Evolutionary conservation across 306 rosid genomes (phyloP).

Genomic region (Fagus crenata): DNA sequence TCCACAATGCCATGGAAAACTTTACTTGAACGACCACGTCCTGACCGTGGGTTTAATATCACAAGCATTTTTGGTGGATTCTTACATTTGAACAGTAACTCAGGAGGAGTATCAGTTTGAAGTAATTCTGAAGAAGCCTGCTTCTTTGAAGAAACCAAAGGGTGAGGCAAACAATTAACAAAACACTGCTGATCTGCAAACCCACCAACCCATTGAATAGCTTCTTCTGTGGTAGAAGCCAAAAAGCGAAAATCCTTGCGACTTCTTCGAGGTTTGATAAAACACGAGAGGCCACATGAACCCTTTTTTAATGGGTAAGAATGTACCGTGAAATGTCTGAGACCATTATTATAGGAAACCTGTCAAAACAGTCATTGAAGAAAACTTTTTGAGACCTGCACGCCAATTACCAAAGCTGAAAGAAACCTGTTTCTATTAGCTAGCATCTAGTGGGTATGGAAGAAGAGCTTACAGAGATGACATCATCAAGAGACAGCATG

Average conservation of each 20-base stretch:
- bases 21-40: slow-evolving; percentile 95
- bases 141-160: slow-evolving; percentile 87
- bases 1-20: slow-evolving; percentile 83
- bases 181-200: slow-evolving; percentile 97
- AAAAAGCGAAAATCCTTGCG: slow-evolving; percentile 77
- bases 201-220: slow-evolving; percentile 95
- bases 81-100: slow-evolving; percentile 89
- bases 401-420: slow-evolving; percentile 21
- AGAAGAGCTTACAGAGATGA: slow-evolving; percentile 78
- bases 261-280: slow-evolving; percentile 65
- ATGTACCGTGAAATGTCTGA: slow-evolving; percentile 90
- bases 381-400: slow-evolving; percentile 30
- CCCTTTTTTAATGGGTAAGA: slow-evolving; percentile 74
- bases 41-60: slow-evolving; percentile 93
- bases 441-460: slow-evolving; percentile 31
- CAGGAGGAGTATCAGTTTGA: slow-evolving; percentile 86
- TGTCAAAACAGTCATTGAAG: slow-evolving; percentile 45
- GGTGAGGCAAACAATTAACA: slow-evolving; percentile 93
- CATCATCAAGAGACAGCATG: slow-evolving; percentile 71
- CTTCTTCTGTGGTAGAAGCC: slow-evolving; percentile 84
- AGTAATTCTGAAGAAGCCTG: slow-evolving; percentile 90
- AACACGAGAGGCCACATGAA: slow-evolving; percentile 77
- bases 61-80: slow-evolving; percentile 94
- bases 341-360: slow-evolving; percentile 93
- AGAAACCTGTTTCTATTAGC: slow-evolving; percentile 2